Percentiles rank a stretch among this genome's conserved stretches.
Evolutionary conservation across 1,284 basidiomycete species (phyloP).

Genomic region (Kwoniella shivajii): DNA sequence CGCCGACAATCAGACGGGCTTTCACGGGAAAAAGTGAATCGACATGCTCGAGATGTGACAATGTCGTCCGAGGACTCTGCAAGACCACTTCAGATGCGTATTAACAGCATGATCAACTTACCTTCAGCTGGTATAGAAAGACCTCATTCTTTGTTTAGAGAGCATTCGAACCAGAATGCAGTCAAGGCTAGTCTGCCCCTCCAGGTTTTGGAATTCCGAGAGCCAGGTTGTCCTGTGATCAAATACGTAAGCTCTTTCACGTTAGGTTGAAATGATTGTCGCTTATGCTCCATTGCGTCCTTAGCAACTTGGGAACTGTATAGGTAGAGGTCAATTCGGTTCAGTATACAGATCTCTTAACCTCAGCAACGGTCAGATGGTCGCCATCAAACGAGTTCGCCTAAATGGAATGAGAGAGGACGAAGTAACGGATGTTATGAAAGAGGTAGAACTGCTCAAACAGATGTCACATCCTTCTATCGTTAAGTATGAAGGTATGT

Average conservation of each 20-base stretch:
- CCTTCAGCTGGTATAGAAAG: slow-evolving; percentile 12
- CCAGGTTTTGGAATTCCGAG: slow-evolving; percentile 75
- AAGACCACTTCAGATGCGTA: slow-evolving; percentile 29
- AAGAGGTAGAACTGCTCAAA: slow-evolving; percentile 87
- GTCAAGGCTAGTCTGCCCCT: slow-evolving; percentile 66
- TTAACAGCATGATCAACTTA: slow-evolving; percentile 42
- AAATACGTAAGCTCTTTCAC: slow-evolving; percentile 70
- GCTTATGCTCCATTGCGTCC: not conserved
- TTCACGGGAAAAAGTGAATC: not conserved
- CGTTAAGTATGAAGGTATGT: slow-evolving; percentile 94
- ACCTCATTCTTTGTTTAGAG: slow-evolving; percentile 27
- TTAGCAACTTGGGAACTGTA: slow-evolving; percentile 92
- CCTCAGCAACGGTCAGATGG: slow-evolving; percentile 87
- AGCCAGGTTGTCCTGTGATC: slow-evolving; percentile 75
- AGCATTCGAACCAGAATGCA: slow-evolving; percentile 26
- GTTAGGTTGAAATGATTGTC: slow-evolving; percentile 2
- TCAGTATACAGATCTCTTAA: slow-evolving; percentile 92
- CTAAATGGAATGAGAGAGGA: slow-evolving; percentile 82
- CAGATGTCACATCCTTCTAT: slow-evolving; percentile 86
- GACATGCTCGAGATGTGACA: slow-evolving; percentile 9
- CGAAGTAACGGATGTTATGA: slow-evolving; percentile 82
- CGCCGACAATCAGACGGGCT: slow-evolving; percentile 38
- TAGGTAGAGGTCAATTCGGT: slow-evolving; percentile 94
- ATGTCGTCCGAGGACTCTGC: slow-evolving; percentile 5
- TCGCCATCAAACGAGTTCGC: slow-evolving; percentile 89